These are phyloP conservation scores for Sungouiozyma ichnusensis DNA, from an alignment of 805 yeast genomes.

Conservation along the genomic window DNA sequence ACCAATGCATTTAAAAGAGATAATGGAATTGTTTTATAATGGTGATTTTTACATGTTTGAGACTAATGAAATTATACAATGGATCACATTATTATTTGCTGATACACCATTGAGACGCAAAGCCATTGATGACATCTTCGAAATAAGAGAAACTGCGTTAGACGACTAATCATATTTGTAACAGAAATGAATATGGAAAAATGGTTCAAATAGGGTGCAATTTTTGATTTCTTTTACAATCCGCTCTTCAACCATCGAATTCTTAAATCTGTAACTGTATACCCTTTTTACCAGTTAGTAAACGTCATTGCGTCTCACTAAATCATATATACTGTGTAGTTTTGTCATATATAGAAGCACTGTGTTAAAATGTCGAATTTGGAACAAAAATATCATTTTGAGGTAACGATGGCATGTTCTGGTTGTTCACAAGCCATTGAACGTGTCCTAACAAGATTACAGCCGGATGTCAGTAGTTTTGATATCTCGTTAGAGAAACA, in stretches of 20 bases:
- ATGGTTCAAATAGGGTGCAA: not conserved
- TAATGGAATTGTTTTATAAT: constrained; percentile 32
- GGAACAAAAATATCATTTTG: constrained; percentile 47
- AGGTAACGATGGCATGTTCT: constrained; percentile 79
- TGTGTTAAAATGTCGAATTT: constrained; percentile 43
- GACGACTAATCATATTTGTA: constrained; percentile 8
- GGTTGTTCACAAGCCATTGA: constrained; percentile 84
- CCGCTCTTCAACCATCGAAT: not conserved
- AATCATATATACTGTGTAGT: not conserved
- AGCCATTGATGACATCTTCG: constrained; percentile 31
- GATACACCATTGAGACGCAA: constrained; percentile 29
- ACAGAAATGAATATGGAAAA: not conserved
- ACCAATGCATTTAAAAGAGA: constrained; percentile 32
- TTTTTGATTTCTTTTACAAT: too few species aligned
- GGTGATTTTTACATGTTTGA: constrained; percentile 32
- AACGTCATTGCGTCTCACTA: not conserved
- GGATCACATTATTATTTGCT: constrained; percentile 33
- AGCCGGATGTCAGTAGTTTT: constrained; percentile 57
- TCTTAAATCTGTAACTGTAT: too few species aligned
- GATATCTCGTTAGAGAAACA: constrained; percentile 74
- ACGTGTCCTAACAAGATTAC: constrained; percentile 57
- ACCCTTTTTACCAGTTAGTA: too few species aligned
- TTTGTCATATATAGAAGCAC: constrained; percentile 30
- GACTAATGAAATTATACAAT: constrained; percentile 29
- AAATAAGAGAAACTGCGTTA: constrained; percentile 40